Evolutionary conservation across 495 filamentous ascomycete genomes (phyloP).

Genomic region (Annulohypoxylon stygium): DNA sequence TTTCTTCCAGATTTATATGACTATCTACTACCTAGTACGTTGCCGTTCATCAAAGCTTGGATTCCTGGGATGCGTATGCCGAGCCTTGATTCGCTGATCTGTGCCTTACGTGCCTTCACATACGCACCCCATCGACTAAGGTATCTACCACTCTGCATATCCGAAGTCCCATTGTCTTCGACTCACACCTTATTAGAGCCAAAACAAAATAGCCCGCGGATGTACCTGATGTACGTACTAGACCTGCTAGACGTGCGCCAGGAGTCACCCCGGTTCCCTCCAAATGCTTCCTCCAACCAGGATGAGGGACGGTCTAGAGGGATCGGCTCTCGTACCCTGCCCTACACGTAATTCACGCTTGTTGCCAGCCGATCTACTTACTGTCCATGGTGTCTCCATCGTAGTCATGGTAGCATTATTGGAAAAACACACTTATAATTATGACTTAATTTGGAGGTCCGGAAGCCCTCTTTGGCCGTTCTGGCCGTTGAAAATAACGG

Average conservation of each 20-base stretch:
- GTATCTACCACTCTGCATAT: constrained; percentile 18
- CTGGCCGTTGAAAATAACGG: neutral
- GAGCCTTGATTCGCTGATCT: constrained; percentile 29
- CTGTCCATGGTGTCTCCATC: neutral
- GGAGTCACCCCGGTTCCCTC: constrained; percentile 32
- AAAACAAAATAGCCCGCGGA: constrained; percentile 31
- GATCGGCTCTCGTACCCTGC: constrained; percentile 30
- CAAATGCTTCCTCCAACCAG: constrained; percentile 21
- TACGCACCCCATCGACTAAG: constrained; percentile 26
- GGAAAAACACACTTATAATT: constrained; percentile 2
- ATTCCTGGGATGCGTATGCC: constrained; percentile 30
- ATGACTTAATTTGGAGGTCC: constrained; percentile 21
- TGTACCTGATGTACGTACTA: constrained; percentile 21
- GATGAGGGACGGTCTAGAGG: constrained; percentile 16
- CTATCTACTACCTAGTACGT: neutral
- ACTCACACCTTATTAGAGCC: constrained; percentile 25
- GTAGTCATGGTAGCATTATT: neutral
- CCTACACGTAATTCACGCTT: constrained; percentile 18
- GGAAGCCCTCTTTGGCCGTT: constrained; percentile 13
- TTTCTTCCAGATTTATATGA: constrained; percentile 30
- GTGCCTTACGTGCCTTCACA: constrained; percentile 30
- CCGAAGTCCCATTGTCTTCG: constrained; percentile 40
- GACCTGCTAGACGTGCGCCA: constrained; percentile 34
- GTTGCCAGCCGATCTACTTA: constrained; percentile 4
- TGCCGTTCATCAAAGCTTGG: constrained; percentile 27